Conservation (phyloP, 352 stramenopile species). For the Phytophthora citrophthora region DNA sequence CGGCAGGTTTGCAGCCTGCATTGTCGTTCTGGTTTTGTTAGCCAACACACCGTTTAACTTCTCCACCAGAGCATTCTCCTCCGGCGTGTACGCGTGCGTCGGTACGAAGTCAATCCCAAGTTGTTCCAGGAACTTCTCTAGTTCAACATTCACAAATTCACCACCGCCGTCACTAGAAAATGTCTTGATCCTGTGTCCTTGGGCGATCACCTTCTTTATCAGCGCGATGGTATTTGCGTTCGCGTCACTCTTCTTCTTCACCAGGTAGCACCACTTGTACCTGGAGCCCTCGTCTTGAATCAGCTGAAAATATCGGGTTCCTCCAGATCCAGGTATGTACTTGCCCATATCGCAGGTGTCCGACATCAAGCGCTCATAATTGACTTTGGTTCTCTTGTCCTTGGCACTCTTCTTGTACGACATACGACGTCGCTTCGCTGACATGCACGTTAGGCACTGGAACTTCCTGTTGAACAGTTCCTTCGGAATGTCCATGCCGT, state of each 20-base stretch:
- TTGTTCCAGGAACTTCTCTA: not conserved
- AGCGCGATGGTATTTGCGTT: constrained; percentile 5
- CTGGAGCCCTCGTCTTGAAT: constrained; percentile 14
- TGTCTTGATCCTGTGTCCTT: constrained; percentile 1
- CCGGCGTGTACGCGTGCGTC: not conserved
- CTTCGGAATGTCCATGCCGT: not conserved
- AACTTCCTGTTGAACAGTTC: constrained; percentile 6
- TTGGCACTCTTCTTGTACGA: not conserved
- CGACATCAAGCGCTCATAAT: not conserved
- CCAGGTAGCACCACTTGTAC: constrained; percentile 9
- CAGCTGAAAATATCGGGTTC: constrained; percentile 12
- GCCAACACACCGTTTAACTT: no score
- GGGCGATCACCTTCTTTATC: not conserved
- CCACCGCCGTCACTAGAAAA: constrained; percentile 14
- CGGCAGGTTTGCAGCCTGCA: no score
- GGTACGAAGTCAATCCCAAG: constrained; percentile 5
- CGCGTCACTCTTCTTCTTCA: constrained; percentile 4
- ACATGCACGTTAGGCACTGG: not conserved
- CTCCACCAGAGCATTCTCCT: no score
- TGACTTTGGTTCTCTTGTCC: not conserved
- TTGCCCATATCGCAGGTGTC: not conserved
- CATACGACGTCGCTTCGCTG: not conserved
- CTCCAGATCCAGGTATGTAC: not conserved
- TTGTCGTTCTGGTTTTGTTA: no score
- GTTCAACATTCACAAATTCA: constrained; percentile 3